phyloP scores from a whole-genome alignment of 768 basidiomycete genomes.

The Podaxis carcinomalis region DNA sequence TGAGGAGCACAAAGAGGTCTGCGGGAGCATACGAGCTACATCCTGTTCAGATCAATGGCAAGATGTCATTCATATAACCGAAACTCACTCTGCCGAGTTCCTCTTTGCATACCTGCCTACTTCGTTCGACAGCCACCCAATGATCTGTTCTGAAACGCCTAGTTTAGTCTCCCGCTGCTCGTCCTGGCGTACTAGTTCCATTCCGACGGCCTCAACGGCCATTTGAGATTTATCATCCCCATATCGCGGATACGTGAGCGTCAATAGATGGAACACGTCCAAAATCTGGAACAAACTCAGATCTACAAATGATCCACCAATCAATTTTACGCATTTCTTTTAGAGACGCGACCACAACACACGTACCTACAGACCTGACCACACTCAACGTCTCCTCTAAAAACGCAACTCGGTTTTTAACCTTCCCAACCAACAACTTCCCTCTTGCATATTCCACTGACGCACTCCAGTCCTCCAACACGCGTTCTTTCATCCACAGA shows the following conservation, averaged over 20 bases:
- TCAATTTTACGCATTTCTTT: conserved; percentile 7
- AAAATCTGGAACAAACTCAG: conserved; percentile 53
- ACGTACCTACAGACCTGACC: conserved; percentile 53
- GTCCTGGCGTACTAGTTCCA: conserved; percentile 62
- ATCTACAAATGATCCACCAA: conserved; percentile 35
- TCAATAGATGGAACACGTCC: conserved; percentile 72
- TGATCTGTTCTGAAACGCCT: conserved; percentile 64
- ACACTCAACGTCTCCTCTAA: conserved; percentile 56
- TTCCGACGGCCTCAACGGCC: conserved; percentile 65
- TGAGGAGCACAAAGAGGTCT: conserved; percentile 64
- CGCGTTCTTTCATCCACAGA: conserved; percentile 50
- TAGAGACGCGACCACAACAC: neutral
- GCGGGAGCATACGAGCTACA: conserved; percentile 51
- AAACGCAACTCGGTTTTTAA: conserved; percentile 53
- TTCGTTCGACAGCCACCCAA: conserved; percentile 75
- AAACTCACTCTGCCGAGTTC: conserved; percentile 49
- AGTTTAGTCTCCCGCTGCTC: conserved; percentile 47
- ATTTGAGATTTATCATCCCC: conserved; percentile 65
- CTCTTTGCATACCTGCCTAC: conserved; percentile 53
- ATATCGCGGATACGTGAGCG: conserved; percentile 76
- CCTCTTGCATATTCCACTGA: conserved; percentile 52
- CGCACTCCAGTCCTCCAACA: conserved; percentile 50
- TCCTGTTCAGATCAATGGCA: conserved; percentile 9
- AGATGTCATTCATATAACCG: neutral
- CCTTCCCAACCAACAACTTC: conserved; percentile 45